phyloP scores from a whole-genome alignment of 352 stramenopile genomes.

The Pythium dissimile region DNA sequence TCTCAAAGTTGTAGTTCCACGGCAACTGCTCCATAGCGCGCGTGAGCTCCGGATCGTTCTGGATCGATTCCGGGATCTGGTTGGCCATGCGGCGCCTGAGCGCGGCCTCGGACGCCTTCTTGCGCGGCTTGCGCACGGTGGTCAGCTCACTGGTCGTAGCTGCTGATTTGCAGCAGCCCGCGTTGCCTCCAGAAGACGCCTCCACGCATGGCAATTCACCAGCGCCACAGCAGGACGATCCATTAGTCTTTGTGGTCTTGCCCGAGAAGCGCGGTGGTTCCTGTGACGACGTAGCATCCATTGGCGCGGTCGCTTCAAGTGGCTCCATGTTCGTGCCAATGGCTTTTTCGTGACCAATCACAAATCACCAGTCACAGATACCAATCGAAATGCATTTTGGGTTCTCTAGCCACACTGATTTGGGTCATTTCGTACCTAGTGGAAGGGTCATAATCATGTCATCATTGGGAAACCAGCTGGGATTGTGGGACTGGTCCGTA shows the following conservation, averaged over 20 bases:
- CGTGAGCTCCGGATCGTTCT: conserved; percentile 82
- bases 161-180: conserved; percentile 9
- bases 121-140: conserved; percentile 35
- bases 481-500: conserved; percentile 13
- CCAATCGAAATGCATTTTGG: not conserved
- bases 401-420: not conserved
- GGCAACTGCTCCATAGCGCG: conserved; percentile 94
- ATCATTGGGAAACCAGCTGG: not conserved
- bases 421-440: conserved; percentile 1
- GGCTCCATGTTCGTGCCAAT: conserved; percentile 19
- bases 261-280: conserved; percentile 63
- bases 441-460: conserved; percentile 7
- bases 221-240: not conserved
- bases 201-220: not conserved
- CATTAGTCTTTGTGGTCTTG: conserved; percentile 7
- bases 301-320: not conserved
- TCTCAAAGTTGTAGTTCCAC: conserved; percentile 98
- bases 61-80: conserved; percentile 90
- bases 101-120: conserved; percentile 56
- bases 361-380: not conserved
- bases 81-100: conserved; percentile 76
- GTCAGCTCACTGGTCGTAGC: conserved; percentile 17
- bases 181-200: not conserved
- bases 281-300: not conserved
- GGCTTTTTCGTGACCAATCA: not conserved